Evolutionary conservation across 257 asterid genomes (phyloP).

Genomic region (Primulina huaijiensis): DNA sequence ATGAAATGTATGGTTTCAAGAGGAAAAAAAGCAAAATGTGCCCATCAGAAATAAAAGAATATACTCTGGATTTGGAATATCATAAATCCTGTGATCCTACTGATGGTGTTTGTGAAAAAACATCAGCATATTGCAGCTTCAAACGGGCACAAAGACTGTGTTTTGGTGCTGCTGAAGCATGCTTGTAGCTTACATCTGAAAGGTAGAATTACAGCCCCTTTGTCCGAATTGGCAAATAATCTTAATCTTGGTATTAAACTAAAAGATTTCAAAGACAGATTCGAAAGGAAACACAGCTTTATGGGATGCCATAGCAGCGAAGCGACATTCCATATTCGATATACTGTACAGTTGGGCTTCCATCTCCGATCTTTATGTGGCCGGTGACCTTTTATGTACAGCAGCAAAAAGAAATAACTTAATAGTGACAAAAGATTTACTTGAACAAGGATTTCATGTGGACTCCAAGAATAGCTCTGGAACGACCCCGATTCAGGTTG

Average conservation of each 20-base stretch:
- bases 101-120: background rate
- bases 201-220: slow-evolving; percentile 36
- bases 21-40: too few relatives aligned
- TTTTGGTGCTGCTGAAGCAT: slow-evolving; percentile 77
- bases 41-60: too few relatives aligned
- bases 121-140: slow-evolving; percentile 84
- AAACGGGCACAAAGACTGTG: slow-evolving; percentile 87
- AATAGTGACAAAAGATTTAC: slow-evolving; percentile 50
- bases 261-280: slow-evolving; percentile 40
- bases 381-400: slow-evolving; percentile 62
- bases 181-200: slow-evolving; percentile 67
- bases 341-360: slow-evolving; percentile 83
- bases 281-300: slow-evolving; percentile 70
- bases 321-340: slow-evolving; percentile 65
- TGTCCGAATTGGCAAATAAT: background rate
- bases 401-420: slow-evolving; percentile 66
- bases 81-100: background rate
- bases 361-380: slow-evolving; percentile 63
- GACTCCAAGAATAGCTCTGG: slow-evolving; percentile 74
- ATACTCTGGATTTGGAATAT: background rate
- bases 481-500: slow-evolving; percentile 63
- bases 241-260: background rate
- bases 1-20: background rate
- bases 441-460: slow-evolving; percentile 66
- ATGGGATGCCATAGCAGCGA: slow-evolving; percentile 77